phyloP scores from a whole-genome alignment of 169 alveolate genomes.

The Theileria luwenshuni region DNA sequence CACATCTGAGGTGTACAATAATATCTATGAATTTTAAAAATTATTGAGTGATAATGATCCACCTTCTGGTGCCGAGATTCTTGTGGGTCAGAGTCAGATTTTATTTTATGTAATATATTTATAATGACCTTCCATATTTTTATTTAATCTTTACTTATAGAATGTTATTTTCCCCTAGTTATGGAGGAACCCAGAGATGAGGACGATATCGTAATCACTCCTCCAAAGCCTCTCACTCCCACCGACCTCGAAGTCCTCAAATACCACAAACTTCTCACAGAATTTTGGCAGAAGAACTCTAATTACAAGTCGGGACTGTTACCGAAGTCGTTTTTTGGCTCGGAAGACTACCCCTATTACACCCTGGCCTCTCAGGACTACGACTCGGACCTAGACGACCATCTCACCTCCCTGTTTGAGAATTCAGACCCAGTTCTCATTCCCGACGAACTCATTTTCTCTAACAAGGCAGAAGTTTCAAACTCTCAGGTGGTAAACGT shows the following conservation, averaged over 20 bases:
- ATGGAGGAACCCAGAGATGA: slow-evolving; percentile 19
- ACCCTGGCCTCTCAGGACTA: slow-evolving; percentile 14
- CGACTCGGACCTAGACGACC: slow-evolving; percentile 23
- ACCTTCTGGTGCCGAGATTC: background rate
- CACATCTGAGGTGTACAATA: too few relatives aligned
- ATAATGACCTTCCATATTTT: background rate
- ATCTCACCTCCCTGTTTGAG: slow-evolving; percentile 28
- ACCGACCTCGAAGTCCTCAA: slow-evolving; percentile 45
- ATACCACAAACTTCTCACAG: slow-evolving; percentile 43
- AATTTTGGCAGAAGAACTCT: slow-evolving; percentile 40
- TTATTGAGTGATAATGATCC: too few relatives aligned
- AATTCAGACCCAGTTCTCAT: slow-evolving; percentile 19
- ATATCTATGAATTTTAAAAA: too few relatives aligned
- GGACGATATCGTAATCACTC: slow-evolving; percentile 40
- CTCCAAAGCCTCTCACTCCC: slow-evolving; percentile 41
- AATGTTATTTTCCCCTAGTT: too few relatives aligned
- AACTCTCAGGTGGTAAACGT: slow-evolving; percentile 3
- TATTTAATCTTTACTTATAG: background rate
- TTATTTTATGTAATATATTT: background rate
- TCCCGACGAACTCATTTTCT: slow-evolving; percentile 53
- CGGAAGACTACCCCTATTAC: slow-evolving; percentile 4
- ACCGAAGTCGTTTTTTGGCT: slow-evolving; percentile 27
- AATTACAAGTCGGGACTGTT: slow-evolving; percentile 1
- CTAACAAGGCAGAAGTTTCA: slow-evolving; percentile 20
- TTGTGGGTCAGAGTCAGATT: background rate